phyloP scores from a whole-genome alignment of 2,329 filamentous ascomycete species.

The Pseudogymnoascus sp. region DNA sequence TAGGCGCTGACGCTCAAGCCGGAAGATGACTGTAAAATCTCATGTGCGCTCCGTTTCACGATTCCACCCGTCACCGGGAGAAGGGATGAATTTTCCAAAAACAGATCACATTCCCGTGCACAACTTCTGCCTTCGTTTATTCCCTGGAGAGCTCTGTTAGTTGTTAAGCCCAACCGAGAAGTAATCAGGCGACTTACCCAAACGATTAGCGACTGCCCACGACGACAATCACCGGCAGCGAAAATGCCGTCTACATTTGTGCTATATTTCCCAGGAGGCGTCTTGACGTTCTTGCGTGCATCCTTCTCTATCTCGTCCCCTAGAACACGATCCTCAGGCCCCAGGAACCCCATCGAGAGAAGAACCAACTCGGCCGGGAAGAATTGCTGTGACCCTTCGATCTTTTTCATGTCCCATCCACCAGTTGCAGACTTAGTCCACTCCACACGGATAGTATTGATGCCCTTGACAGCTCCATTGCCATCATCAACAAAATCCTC shows the following conservation, averaged over 20 bases:
- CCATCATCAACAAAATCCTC: constrained; percentile 93
- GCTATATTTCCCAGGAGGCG: constrained; percentile 73
- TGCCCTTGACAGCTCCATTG: constrained; percentile 80
- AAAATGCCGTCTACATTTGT: constrained; percentile 87
- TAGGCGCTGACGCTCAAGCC: not conserved
- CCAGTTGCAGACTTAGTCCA: constrained; percentile 86
- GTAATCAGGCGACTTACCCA: constrained; percentile 48
- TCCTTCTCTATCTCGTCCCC: constrained; percentile 88
- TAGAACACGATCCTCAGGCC: constrained; percentile 80
- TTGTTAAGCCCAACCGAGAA: not conserved
- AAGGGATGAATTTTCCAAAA: constrained; percentile 68
- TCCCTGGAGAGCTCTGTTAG: constrained; percentile 50
- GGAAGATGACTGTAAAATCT: constrained; percentile 44
- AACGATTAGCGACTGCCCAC: constrained; percentile 91
- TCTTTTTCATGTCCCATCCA: constrained; percentile 98
- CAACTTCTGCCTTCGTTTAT: constrained; percentile 95
- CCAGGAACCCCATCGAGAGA: constrained; percentile 94
- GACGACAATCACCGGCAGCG: constrained; percentile 88
- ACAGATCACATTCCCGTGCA: constrained; percentile 85
- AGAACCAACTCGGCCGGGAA: constrained; percentile 94
- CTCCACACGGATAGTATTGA: constrained; percentile 91
- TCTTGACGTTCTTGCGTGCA: constrained; percentile 92
- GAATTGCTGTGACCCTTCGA: constrained; percentile 87
- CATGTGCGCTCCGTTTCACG: constrained; percentile 70
- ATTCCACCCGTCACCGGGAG: constrained; percentile 91